phyloP scores from a whole-genome alignment of 2,329 filamentous ascomycete genomes.

The Teratosphaeria nubilosa region DNA sequence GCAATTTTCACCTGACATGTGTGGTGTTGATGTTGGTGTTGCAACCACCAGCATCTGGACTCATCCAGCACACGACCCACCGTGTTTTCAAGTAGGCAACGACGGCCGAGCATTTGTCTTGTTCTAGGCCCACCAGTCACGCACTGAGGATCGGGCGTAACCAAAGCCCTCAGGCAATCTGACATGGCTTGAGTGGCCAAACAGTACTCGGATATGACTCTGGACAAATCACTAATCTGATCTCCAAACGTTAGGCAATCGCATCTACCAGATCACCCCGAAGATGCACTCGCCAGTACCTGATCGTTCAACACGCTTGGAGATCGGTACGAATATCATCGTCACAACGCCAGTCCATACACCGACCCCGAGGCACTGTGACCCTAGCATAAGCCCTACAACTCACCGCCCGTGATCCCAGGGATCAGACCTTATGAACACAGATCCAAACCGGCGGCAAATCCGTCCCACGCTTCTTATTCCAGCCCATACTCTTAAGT shows the following conservation, averaged over 20 bases:
- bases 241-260: background rate
- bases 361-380: background rate
- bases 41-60: background rate
- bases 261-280: background rate
- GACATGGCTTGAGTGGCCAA: too few species aligned
- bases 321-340: background rate
- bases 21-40: background rate
- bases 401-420: background rate
- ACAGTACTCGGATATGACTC: background rate
- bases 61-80: background rate
- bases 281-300: background rate
- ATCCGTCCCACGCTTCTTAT: slow-evolving; percentile 16
- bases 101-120: background rate
- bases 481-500: slow-evolving; percentile 24
- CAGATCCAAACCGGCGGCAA: slow-evolving; percentile 24
- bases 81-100: background rate
- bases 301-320: background rate
- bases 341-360: background rate
- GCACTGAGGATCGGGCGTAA: too few species aligned
- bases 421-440: slow-evolving; percentile 19
- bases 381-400: background rate
- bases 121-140: background rate
- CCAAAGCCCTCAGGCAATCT: too few species aligned
- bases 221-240: too few species aligned
- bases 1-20: too few species aligned